Percentiles rank a stretch among this genome's conserved stretches.
Evolutionary conservation across 1,284 basidiomycete species (phyloP).

Genomic region (Thecaphora thlaspeos): DNA sequence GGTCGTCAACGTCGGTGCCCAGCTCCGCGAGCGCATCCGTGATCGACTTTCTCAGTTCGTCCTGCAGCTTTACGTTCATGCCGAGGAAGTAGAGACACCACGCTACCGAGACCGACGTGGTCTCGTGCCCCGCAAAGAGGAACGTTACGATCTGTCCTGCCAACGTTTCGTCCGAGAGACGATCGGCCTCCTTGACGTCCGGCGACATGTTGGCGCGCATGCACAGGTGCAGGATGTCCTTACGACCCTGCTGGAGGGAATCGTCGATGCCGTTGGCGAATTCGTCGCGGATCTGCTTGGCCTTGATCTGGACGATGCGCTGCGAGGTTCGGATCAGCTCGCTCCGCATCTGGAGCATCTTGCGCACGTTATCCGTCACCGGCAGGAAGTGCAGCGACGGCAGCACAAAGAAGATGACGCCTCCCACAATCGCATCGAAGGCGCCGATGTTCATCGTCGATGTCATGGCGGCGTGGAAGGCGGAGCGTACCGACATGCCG

Average conservation of each 20-base stretch:
- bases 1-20: slow-evolving; percentile 17
- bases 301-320: slow-evolving; percentile 18
- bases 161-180: slow-evolving; percentile 68
- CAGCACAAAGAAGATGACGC: slow-evolving; percentile 36
- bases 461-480: slow-evolving; percentile 37
- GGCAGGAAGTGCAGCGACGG: slow-evolving; percentile 34
- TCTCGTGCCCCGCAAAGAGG: slow-evolving; percentile 78
- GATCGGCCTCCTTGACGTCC: slow-evolving; percentile 58
- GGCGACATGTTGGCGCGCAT: slow-evolving; percentile 21
- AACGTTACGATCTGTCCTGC: slow-evolving; percentile 76
- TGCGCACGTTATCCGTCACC: slow-evolving; percentile 27
- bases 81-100: slow-evolving; percentile 75
- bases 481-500: slow-evolving; percentile 23
- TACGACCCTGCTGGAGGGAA: slow-evolving; percentile 14
- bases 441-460: slow-evolving; percentile 33
- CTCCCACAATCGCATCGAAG: slow-evolving; percentile 27
- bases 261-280: slow-evolving; percentile 10
- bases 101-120: slow-evolving; percentile 72
- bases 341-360: slow-evolving; percentile 32
- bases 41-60: slow-evolving; percentile 25
- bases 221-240: slow-evolving; percentile 24
- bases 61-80: slow-evolving; percentile 66
- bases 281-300: slow-evolving; percentile 6
- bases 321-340: slow-evolving; percentile 24
- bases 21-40: slow-evolving; percentile 5